A percentile compares a stretch with the other conserved stretches of the same genome.
Evolutionary conservation across 2,329 filamentous ascomycete genomes (phyloP).

Genomic region (Colletotrichum navitas): DNA sequence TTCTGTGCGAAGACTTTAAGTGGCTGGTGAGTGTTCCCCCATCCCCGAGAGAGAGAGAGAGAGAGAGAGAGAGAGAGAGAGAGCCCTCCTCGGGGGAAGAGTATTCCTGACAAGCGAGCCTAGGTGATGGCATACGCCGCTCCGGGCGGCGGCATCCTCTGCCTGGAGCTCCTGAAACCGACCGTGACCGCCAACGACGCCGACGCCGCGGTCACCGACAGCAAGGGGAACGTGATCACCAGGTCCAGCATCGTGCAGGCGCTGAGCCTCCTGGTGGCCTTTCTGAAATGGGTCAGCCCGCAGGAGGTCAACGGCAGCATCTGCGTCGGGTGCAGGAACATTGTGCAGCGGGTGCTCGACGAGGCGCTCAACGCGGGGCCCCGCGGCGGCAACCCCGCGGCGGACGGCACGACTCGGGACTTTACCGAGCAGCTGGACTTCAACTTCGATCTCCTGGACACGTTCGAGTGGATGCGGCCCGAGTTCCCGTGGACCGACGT

Average conservation of each 20-base stretch:
- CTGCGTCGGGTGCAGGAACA: slow-evolving; percentile 58
- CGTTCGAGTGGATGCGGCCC: slow-evolving; percentile 60
- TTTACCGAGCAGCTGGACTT: slow-evolving; percentile 51
- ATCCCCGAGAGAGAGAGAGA: too few species aligned
- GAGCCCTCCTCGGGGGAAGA: too few species aligned
- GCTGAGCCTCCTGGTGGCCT: slow-evolving; percentile 63
- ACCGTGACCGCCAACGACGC: slow-evolving; percentile 47
- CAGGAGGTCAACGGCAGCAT: slow-evolving; percentile 61
- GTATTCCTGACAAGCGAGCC: slow-evolving; percentile 29
- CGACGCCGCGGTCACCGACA: slow-evolving; percentile 24
- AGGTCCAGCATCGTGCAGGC: slow-evolving; percentile 65
- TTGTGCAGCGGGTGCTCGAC: slow-evolving; percentile 65
- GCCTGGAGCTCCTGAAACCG: slow-evolving; percentile 59
- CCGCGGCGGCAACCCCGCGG: slow-evolving; percentile 22
- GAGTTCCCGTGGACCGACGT: slow-evolving; percentile 40
- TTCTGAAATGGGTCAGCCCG: slow-evolving; percentile 64
- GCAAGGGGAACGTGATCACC: slow-evolving; percentile 53
- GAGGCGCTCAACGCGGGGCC: slow-evolving; percentile 58
- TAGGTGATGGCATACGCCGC: slow-evolving; percentile 64
- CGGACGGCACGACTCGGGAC: slow-evolving; percentile 51
- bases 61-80: too few species aligned
- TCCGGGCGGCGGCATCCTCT: slow-evolving; percentile 63
- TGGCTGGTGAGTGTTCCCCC: slow-evolving; percentile 56
- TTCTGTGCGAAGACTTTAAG: slow-evolving; percentile 59
- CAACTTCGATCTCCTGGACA: slow-evolving; percentile 62